Conservation (phyloP, 2,329 filamentous ascomycete genomes). For the Calonectria hawksworthii region DNA sequence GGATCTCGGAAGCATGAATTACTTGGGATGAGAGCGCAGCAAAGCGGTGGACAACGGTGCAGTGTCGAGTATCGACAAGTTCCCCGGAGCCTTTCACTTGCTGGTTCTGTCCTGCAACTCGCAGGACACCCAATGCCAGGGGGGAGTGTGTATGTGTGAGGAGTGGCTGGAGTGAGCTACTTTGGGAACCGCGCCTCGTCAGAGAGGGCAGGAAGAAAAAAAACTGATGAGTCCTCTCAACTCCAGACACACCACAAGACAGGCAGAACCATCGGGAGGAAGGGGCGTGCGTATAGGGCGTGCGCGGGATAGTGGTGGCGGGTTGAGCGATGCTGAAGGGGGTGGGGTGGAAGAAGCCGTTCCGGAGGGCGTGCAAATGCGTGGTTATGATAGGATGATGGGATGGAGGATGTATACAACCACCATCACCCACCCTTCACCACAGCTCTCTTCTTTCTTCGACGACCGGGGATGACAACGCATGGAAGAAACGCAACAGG, state of each 20-base stretch:
- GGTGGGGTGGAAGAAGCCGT: slow-evolving; percentile 11
- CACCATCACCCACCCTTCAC: neutral
- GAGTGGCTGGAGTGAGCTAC: slow-evolving; percentile 25
- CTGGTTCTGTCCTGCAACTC: slow-evolving; percentile 35
- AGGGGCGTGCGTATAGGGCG: neutral
- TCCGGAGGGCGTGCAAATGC: neutral
- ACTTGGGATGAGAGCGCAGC: slow-evolving; percentile 39
- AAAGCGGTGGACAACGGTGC: slow-evolving; percentile 42
- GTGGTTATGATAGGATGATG: slow-evolving; percentile 13
- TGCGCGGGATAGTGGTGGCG: neutral
- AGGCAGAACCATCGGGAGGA: slow-evolving; percentile 5
- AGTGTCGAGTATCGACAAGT: slow-evolving; percentile 38
- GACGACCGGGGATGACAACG: slow-evolving; percentile 55
- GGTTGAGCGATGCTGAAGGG: neutral
- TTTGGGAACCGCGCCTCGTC: slow-evolving; percentile 31
- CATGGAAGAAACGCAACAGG: slow-evolving; percentile 67
- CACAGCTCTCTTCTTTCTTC: slow-evolving; percentile 13
- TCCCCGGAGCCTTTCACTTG: slow-evolving; percentile 31
- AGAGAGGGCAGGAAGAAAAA: slow-evolving; percentile 26
- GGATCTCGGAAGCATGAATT: slow-evolving; percentile 41
- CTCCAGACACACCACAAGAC: neutral
- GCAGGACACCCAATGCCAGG: slow-evolving; percentile 33
- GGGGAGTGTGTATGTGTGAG: slow-evolving; percentile 18
- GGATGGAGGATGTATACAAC: slow-evolving; percentile 12
- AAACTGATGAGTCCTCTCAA: slow-evolving; percentile 33